Percentiles rank a stretch among this genome's conserved stretches.
These are phyloP conservation scores for Amyloporia xantha DNA, from an alignment of 768 basidiomycete genomes.

Conservation along the genomic window DNA sequence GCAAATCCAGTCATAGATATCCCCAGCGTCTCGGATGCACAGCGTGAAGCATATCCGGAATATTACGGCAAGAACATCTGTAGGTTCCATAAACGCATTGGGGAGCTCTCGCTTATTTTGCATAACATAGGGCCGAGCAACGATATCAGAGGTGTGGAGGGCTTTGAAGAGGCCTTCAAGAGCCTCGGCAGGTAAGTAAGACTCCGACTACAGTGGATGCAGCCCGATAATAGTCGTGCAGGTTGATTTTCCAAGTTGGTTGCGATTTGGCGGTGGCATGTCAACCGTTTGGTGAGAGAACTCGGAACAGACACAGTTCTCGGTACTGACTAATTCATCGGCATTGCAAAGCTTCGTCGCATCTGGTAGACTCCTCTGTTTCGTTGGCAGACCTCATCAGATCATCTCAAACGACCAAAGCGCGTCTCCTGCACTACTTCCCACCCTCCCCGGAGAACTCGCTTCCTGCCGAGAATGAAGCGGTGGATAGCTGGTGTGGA, in stretches of 20 bases:
- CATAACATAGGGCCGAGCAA: slow-evolving; percentile 49
- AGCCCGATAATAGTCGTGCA: slow-evolving; percentile 19
- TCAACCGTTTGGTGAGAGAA: slow-evolving; percentile 73
- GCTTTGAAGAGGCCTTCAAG: slow-evolving; percentile 87
- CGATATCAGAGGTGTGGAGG: slow-evolving; percentile 56
- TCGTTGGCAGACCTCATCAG: slow-evolving; percentile 69
- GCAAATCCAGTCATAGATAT: slow-evolving; percentile 74
- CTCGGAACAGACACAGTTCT: background rate
- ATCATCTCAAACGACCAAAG: slow-evolving; percentile 81
- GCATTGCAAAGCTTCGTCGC: slow-evolving; percentile 48
- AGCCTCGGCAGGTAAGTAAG: slow-evolving; percentile 56
- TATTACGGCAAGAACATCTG: slow-evolving; percentile 91
- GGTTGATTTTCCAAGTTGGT: slow-evolving; percentile 80
- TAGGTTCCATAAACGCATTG: no score
- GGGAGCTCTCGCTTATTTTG: background rate
- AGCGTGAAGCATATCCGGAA: slow-evolving; percentile 60
- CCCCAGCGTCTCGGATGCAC: slow-evolving; percentile 51
- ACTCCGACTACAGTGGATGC: background rate
- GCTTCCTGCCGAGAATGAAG: slow-evolving; percentile 44
- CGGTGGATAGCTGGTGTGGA: slow-evolving; percentile 89
- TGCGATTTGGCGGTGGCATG: slow-evolving; percentile 79
- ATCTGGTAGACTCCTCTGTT: slow-evolving; percentile 57
- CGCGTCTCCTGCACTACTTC: slow-evolving; percentile 94
- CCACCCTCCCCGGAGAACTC: slow-evolving; percentile 47
- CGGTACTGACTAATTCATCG: background rate